A percentile compares a stretch with the other conserved stretches of the same genome.
Evolutionary conservation across 2,329 filamentous ascomycete genomes (phyloP).

Genomic region (Akanthomyces dipterigenus): DNA sequence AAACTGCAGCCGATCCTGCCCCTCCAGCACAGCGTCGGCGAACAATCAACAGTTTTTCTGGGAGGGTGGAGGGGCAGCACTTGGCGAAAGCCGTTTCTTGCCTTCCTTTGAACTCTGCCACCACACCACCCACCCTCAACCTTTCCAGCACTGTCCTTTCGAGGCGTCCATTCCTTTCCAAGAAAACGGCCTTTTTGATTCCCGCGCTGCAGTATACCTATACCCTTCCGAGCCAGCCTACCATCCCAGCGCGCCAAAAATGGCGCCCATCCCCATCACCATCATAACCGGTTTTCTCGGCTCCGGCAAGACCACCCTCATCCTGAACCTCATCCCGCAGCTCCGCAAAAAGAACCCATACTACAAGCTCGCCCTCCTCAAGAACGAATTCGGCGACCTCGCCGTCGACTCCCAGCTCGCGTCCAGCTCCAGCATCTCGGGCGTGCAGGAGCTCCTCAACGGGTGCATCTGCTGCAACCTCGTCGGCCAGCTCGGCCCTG

Average conservation of each 20-base stretch:
- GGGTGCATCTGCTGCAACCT: conserved; percentile 99
- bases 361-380: conserved; percentile 89
- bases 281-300: conserved; percentile 96
- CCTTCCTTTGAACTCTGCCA: not conserved
- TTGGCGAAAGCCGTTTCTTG: not conserved
- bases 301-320: conserved; percentile 91
- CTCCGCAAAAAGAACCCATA: conserved; percentile 61
- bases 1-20: conserved; percentile 8
- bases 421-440: conserved; percentile 72
- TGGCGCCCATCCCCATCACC: conserved; percentile 77
- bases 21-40: not conserved
- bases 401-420: conserved; percentile 92
- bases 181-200: not conserved
- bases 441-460: conserved; percentile 87
- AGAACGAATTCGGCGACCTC: conserved; percentile 96
- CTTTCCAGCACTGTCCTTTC: not conserved
- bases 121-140: not conserved
- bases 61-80: conserved; percentile 12
- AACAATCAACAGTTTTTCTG: conserved; percentile 4
- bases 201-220: not conserved
- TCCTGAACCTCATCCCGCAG: conserved; percentile 89
- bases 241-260: conserved; percentile 23
- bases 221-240: not conserved
- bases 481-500: conserved; percentile 79
- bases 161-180: not conserved